Base-by-base conservation (phyloP, 2,329 filamentous ascomycete species). In the Sporothrix brasiliensis region DNA sequence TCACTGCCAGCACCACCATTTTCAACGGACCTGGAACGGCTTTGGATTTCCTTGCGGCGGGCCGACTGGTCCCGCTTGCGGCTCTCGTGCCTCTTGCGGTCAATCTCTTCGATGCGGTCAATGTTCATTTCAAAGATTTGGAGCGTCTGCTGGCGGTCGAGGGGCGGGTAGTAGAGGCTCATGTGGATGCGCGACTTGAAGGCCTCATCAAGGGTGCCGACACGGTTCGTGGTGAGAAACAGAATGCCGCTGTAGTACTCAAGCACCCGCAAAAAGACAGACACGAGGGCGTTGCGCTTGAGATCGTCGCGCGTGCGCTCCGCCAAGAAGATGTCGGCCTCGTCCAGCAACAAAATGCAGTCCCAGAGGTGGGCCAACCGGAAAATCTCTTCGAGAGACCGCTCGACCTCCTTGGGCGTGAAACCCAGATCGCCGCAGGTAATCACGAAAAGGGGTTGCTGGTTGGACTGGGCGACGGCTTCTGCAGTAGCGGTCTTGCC, bases 211-310 rank as follows among this genome's bases (percentile, higher is more conserved):
- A 86, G 79, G 1, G 77, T 77, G 19, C 83, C 82, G 6, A 84
- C 80, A 3, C 83, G 79, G 76, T 86, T 86, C 10, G 83, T 86
- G 0, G 84, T 86, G 4, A 86, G 77, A 76, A 83, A 84, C 7
- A 85, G 74, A 4, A 84, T 78, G 24, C 83, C 83, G 2, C 77
- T 77, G 73, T 83, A 84, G 75, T 84, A 84, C 74, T 84, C 83
- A 0, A 85, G 77, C 0, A 82, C 78, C 4, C 82, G 79, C 4
- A 85, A 77, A 74, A 85, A 84, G 1, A 84, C 82, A 0, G 79
- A 80, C 0, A 82, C 80, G 0, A 82, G 75, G 5, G 73, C 74
- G 39, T 80, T 81, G 3, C 78, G 73, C 50, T 75, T 69, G 11
- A 77, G 47, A 39, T 77, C 75, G 4, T 73, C 73, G 16, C 73